Evolutionary conservation across 129 eudicot genomes (phyloP).

Genomic region (Lactuca sativa): DNA sequence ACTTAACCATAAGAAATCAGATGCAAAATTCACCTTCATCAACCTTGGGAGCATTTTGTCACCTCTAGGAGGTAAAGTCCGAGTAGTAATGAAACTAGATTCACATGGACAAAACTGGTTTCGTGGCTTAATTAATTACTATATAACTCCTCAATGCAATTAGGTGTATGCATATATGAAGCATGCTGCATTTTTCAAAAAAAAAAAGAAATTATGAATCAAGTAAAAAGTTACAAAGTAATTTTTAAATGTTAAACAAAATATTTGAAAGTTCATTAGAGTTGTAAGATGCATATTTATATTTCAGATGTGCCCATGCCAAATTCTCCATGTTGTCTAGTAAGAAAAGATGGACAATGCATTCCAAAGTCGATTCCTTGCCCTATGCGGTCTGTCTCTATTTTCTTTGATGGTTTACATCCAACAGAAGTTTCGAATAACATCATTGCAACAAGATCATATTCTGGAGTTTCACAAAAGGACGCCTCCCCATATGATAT

Average conservation of each 20-base stretch:
- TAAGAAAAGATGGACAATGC: slow-evolving; percentile 27
- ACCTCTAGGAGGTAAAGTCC: slow-evolving; percentile 32
- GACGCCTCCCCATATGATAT: slow-evolving; percentile 39
- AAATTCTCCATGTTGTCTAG: slow-evolving; percentile 25
- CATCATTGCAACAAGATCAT: slow-evolving; percentile 25
- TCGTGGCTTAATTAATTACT: background rate
- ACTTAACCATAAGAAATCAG: slow-evolving; percentile 26
- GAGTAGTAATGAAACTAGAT: background rate
- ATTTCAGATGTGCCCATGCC: slow-evolving; percentile 27
- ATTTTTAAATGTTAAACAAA: background rate
- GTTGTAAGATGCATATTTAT: background rate
- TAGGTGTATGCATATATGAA: background rate
- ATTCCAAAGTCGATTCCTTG: slow-evolving; percentile 27
- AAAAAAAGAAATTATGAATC: background rate
- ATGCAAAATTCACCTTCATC: slow-evolving; percentile 39
- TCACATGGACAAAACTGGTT: background rate
- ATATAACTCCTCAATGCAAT: background rate
- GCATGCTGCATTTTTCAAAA: background rate
- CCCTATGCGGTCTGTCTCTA: slow-evolving; percentile 7
- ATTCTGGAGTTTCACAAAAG: slow-evolving; percentile 1
- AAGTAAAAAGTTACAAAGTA: background rate
- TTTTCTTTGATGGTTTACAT: slow-evolving; percentile 34
- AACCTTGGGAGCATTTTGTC: slow-evolving; percentile 37
- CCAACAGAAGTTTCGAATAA: slow-evolving; percentile 27
- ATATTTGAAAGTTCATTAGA: background rate